Percentiles rank a stretch among this genome's conserved stretches.
phyloP scores from a whole-genome alignment of 306 rosid genomes.

The Cyamopsis tetragonoloba region DNA sequence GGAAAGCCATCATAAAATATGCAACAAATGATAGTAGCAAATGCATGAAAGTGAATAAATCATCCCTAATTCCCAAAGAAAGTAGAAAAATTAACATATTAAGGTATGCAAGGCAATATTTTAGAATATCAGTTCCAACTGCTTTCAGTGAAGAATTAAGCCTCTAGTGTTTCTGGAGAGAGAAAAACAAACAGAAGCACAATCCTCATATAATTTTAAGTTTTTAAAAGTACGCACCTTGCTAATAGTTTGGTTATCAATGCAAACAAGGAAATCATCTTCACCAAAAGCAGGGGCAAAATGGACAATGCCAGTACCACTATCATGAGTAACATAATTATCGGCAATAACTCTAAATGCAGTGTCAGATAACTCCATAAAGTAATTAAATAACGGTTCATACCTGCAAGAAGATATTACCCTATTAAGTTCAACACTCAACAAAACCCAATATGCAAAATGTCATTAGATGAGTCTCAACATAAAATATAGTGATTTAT shows the following conservation, averaged over 20 bases:
- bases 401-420: conserved; percentile 55
- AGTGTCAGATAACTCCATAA: conserved; percentile 59
- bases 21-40: background rate
- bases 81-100: background rate
- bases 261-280: conserved; percentile 95
- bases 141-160: background rate
- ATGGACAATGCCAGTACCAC: conserved; percentile 96
- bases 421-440: conserved; percentile 9
- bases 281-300: conserved; percentile 98
- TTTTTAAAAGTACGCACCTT: conserved; percentile 52
- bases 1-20: conserved; percentile 9
- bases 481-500: conserved; percentile 18
- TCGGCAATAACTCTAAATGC: conserved; percentile 93
- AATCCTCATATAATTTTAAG: background rate
- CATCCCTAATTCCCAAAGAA: background rate
- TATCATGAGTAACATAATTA: conserved; percentile 82
- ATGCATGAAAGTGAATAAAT: conserved; percentile 7
- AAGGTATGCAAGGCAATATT: background rate
- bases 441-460: conserved; percentile 10
- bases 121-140: background rate
- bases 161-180: conserved; percentile 10
- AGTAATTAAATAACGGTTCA: conserved; percentile 75
- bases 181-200: background rate
- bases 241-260: conserved; percentile 59
- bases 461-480: conserved; percentile 2